These are phyloP conservation scores for Ilyonectria robusta DNA, from an alignment of 2,329 filamentous ascomycete species.

Conservation along the genomic window DNA sequence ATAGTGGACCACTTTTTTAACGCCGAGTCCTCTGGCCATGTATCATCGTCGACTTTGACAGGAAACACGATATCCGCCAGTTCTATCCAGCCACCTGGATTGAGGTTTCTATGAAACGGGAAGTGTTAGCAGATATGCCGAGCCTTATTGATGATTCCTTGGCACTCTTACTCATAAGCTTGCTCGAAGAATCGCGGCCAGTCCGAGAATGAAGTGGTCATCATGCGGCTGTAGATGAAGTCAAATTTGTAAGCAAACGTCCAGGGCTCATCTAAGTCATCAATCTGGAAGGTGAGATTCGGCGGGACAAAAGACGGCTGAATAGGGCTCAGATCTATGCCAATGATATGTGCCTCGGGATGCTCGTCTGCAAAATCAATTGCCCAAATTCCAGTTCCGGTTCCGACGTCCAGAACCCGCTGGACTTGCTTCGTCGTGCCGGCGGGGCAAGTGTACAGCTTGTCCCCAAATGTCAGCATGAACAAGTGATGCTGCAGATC, in stretches of 20 bases:
- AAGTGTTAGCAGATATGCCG: neutral
- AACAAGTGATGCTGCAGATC: neutral
- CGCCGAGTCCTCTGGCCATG: slow-evolving; percentile 22
- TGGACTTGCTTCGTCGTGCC: neutral
- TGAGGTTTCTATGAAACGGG: slow-evolving; percentile 24
- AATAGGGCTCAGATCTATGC: slow-evolving; percentile 41
- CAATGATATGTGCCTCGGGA: slow-evolving; percentile 30
- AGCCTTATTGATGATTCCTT: neutral
- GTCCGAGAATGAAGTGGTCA: slow-evolving; percentile 37
- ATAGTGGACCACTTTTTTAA: slow-evolving; percentile 39
- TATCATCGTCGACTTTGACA: slow-evolving; percentile 23
- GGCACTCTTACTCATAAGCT: slow-evolving; percentile 23
- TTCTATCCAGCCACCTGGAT: slow-evolving; percentile 44
- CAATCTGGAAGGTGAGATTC: slow-evolving; percentile 43
- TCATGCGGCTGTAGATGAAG: slow-evolving; percentile 42
- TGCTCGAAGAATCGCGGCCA: slow-evolving; percentile 41
- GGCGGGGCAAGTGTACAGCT: slow-evolving; percentile 38
- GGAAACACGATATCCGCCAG: slow-evolving; percentile 36
- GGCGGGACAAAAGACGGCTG: slow-evolving; percentile 40
- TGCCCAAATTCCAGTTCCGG: slow-evolving; percentile 46
- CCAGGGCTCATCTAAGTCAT: slow-evolving; percentile 45
- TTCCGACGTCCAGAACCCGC: slow-evolving; percentile 46
- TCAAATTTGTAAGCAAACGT: slow-evolving; percentile 41
- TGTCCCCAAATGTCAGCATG: neutral
- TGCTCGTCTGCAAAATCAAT: slow-evolving; percentile 45